Base-by-base conservation (phyloP, 305 asterid genomes). In the Andrographis paniculata region DNA sequence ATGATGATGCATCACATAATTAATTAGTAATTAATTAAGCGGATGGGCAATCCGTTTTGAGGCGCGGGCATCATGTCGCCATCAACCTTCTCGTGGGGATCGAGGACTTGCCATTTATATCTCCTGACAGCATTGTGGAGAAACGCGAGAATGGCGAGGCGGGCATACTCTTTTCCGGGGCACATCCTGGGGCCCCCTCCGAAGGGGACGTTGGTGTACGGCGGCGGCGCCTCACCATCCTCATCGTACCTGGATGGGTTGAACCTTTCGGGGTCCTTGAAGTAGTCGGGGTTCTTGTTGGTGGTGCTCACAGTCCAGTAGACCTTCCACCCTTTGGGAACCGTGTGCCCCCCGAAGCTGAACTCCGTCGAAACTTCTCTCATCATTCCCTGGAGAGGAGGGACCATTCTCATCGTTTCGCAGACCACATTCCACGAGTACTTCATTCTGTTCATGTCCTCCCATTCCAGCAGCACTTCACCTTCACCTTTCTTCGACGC, bases 321-420 rank as follows among this genome's bases (percentile, higher is more conserved):
- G 1, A 55, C 46, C 67, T 50, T 62, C 68, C 68, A 62, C 6
- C 68, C 68, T 21, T 62, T 62, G 10, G 68, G 68, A 21, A 62
- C 35, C 14, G 61, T 30, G 42, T 49, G 56, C 5, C 63, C 68
- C 14, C 31, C 49, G 1, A 43, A 56, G 17, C 6, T 50, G 27
- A 62, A 50, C 6, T 62, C 55, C 9, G 62, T 37, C 44, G 50
- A 6, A 19, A 48, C 56, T 30, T 53, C 56, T 28, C 56, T 53
- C 20, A 61, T 45, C 14, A 60, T 52, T 2, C 66, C 80, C 38
- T 69, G 80, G 9, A 73, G 71, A 6, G 80, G 80, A 39, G 82
- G 82, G 45, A 53, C 66, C 2, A 71, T 39, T 31, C 82, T 75
- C 71, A 75, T 71, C 2, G 78, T 64, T 60, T 75, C 82, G 35